Percentiles rank a stretch among this genome's conserved stretches.
Conservation (phyloP, 108 stramenopile species). For the Skeletonema grethae region DNA sequence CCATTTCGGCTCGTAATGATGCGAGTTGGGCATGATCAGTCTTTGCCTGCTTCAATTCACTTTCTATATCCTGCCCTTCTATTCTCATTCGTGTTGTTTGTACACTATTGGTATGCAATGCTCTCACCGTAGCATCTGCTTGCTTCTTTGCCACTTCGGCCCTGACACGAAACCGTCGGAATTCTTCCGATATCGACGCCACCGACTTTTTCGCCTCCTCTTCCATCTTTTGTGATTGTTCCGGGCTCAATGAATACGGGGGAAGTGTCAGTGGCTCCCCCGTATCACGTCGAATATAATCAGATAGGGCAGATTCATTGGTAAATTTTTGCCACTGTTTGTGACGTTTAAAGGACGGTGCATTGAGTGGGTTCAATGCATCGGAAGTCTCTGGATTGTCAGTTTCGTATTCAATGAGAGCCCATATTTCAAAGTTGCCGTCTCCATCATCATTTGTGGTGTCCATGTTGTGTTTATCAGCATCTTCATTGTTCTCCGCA, state of each 20-base stretch:
- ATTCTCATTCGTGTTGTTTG: slow-evolving; percentile 61
- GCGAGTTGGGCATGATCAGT: slow-evolving; percentile 58
- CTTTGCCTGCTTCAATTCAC: slow-evolving; percentile 60
- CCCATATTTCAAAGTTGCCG: slow-evolving; percentile 70
- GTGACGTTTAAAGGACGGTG: slow-evolving; percentile 31
- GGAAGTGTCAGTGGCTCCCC: slow-evolving; percentile 85
- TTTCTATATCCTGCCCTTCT: slow-evolving; percentile 35
- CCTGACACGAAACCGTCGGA: slow-evolving; percentile 81
- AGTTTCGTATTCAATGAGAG: slow-evolving; percentile 73
- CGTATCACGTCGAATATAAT: slow-evolving; percentile 83
- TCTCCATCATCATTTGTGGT: slow-evolving; percentile 22
- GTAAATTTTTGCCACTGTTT: slow-evolving; percentile 79
- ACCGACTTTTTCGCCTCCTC: slow-evolving; percentile 68
- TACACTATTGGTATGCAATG: slow-evolving; percentile 72
- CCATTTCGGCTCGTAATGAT: slow-evolving; percentile 63
- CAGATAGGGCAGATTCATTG: slow-evolving; percentile 68
- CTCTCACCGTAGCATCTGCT: slow-evolving; percentile 74
- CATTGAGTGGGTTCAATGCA: slow-evolving; percentile 27
- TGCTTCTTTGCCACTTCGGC: slow-evolving; percentile 85
- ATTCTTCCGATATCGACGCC: slow-evolving; percentile 78
- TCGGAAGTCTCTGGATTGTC: slow-evolving; percentile 40
- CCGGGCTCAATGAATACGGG: slow-evolving; percentile 76
- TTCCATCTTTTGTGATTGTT: slow-evolving; percentile 70
- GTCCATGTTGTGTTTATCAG: slow-evolving; percentile 9
- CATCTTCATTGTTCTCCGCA: slow-evolving; percentile 19